phyloP scores from a whole-genome alignment of 129 eudicot genomes.

The Escallonia herrerae region DNA sequence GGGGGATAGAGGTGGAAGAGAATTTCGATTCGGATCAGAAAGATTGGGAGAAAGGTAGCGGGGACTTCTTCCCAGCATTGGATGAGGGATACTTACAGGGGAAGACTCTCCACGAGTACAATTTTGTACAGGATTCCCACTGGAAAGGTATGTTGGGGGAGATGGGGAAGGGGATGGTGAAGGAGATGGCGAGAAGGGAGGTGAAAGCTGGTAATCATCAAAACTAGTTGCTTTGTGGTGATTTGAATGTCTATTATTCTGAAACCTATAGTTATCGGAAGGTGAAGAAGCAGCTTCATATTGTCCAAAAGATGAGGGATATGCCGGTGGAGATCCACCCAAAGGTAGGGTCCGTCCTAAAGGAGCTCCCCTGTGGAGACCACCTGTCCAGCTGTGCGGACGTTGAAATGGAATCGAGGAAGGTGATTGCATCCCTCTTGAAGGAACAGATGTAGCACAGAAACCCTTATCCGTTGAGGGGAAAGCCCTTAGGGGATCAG shows the following conservation, averaged over 20 bases:
- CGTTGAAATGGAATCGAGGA: conserved; percentile 49
- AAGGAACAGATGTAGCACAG: conserved; percentile 36
- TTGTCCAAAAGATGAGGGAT: conserved; percentile 34
- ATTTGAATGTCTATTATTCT: conserved; percentile 30
- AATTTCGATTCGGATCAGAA: conserved; percentile 78
- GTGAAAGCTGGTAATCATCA: conserved; percentile 77
- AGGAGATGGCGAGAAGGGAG: conserved; percentile 89
- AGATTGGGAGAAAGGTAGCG: conserved; percentile 79
- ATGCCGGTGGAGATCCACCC: conserved; percentile 49
- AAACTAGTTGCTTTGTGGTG: conserved; percentile 27
- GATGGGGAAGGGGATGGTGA: conserved; percentile 83
- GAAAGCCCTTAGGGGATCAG: conserved; percentile 86
- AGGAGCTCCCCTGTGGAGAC: conserved; percentile 42
- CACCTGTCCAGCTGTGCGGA: conserved; percentile 92
- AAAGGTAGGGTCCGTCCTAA: conserved; percentile 30
- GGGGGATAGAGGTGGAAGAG: conserved; percentile 88
- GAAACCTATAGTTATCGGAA: conserved; percentile 44
- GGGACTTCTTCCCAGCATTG: conserved; percentile 66
- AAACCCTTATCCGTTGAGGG: conserved; percentile 34
- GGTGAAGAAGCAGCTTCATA: conserved; percentile 49
- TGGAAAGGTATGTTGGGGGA: conserved; percentile 57
- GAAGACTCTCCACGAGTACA: conserved; percentile 73
- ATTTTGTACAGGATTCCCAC: conserved; percentile 48
- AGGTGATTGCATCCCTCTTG: conserved; percentile 37
- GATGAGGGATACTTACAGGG: conserved; percentile 85